Base-by-base conservation (phyloP, 495 filamentous ascomycete species). In the Penicillium turbatum region DNA sequence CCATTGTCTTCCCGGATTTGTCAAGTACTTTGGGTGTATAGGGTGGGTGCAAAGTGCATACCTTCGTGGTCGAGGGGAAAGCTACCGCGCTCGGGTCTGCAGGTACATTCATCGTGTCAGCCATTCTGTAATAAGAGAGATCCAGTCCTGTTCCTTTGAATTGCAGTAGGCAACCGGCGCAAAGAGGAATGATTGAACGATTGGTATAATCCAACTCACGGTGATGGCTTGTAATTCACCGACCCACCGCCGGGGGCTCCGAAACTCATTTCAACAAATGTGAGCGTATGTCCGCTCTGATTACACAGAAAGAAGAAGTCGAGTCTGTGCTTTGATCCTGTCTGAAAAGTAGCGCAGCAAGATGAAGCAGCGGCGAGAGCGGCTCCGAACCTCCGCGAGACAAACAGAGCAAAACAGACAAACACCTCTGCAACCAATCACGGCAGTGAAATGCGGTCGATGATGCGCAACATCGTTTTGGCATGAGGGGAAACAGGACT, bases 1-100 rank as follows among this genome's bases (percentile, higher is more conserved):
- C 16, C 7, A 31, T 38, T 36, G 10, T 36, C 2, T 21, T 35
- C 9, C 21, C 7, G 27, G 35, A 31, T 27, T 53, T 34, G 15
- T 31, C 19, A 13, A 24, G 34, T 38, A 19, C 26, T 6, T 30
- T 26, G 2, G 2, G 30, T 13, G 30, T 38, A n/a, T 26, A 17
- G 9, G 12, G 12, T 6, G 38, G 24, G 5, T 44, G 42, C 32
- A 27, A 46, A 32, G 15, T 21, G 29, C 56, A 35, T 75, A 92
- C 90, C 92, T 63, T 95, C 90, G 59, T 96, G 92, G 66, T 98
- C 93, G 39, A 98, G 84, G 19, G 93, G 93, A 63, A 98, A 98
- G 68, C 90, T 95, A 39, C 93, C 93, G 49, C 93, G 87, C 69
- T 98, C 90, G 0, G 93, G 93, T 43, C 90, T 95, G 57, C 54